These are phyloP conservation scores for Kodamaea suecica DNA, from an alignment of 1,139 yeast species.

Conservation along the genomic window DNA sequence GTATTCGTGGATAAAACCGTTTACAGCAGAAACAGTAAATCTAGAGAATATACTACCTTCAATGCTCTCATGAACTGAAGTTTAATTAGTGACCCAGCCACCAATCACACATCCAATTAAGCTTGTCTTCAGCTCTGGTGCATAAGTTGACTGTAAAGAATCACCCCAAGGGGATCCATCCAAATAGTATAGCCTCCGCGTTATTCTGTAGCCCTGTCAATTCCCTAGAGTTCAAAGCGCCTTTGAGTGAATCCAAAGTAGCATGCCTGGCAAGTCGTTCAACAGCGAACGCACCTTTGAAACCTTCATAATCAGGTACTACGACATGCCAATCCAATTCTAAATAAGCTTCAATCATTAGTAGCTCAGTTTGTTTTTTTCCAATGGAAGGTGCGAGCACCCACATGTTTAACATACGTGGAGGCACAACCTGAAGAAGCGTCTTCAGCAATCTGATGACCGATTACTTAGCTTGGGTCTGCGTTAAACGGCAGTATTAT, in stretches of 20 bases:
- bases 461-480: slow-evolving; percentile 24
- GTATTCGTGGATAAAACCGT: slow-evolving; percentile 27
- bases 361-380: slow-evolving; percentile 22
- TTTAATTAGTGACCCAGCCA: slow-evolving; percentile 15
- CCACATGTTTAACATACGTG: slow-evolving; percentile 23
- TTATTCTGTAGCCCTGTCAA: slow-evolving; percentile 20
- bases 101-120: slow-evolving; percentile 16
- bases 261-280: slow-evolving; percentile 28
- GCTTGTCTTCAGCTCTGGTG: slow-evolving; percentile 15
- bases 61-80: slow-evolving; percentile 20
- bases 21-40: slow-evolving; percentile 23
- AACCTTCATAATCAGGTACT: slow-evolving; percentile 34
- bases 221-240: slow-evolving; percentile 19
- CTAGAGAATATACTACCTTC: slow-evolving; percentile 28
- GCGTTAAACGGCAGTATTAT: slow-evolving; percentile 30
- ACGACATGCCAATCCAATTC: slow-evolving; percentile 31
- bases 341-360: slow-evolving; percentile 13
- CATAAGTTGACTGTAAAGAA: slow-evolving; percentile 16
- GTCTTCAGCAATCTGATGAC: slow-evolving; percentile 35
- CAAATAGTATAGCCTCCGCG: slow-evolving; percentile 30
- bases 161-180: slow-evolving; percentile 21
- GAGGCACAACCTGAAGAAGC: slow-evolving; percentile 31
- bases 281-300: slow-evolving; percentile 24
- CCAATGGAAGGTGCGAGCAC: slow-evolving; percentile 17
- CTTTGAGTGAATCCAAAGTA: slow-evolving; percentile 27